Evolutionary conservation across 257 asterid genomes (phyloP).

Genomic region (Nicotiana attenuata): DNA sequence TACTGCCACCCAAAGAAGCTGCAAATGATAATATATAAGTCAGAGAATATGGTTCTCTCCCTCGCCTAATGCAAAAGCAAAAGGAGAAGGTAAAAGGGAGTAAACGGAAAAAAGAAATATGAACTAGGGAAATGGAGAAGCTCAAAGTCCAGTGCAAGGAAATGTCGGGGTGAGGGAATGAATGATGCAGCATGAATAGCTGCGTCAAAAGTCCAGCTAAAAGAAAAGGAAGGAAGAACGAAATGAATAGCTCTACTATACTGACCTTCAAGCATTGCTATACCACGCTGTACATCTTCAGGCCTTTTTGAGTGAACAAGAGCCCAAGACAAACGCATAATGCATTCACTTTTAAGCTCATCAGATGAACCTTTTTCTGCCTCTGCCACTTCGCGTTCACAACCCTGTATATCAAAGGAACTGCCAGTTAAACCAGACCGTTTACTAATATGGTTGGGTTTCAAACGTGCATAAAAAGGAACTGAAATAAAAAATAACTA

Average conservation of each 20-base stretch:
- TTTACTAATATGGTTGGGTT: not conserved
- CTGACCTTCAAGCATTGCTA: conserved; percentile 95
- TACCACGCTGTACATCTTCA: conserved; percentile 85
- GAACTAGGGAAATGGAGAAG: not conserved
- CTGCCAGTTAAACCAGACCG: not conserved
- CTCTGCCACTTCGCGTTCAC: conserved; percentile 88
- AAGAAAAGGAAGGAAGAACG: not conserved
- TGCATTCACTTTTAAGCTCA: conserved; percentile 64
- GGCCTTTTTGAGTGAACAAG: conserved; percentile 87
- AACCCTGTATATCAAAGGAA: conserved; percentile 47
- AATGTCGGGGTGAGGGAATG: not conserved
- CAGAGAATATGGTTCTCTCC: not conserved
- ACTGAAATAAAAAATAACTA: not conserved
- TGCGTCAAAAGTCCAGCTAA: not conserved
- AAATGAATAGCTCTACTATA: not conserved
- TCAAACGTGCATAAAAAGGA: not conserved
- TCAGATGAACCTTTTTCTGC: conserved; percentile 77
- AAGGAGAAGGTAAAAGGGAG: not conserved
- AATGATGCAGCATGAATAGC: not conserved
- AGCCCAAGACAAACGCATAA: conserved; percentile 96
- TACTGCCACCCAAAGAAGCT: conserved; percentile 59
- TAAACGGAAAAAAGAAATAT: no score
- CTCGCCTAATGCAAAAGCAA: not conserved
- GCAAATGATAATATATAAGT: conserved; percentile 26
- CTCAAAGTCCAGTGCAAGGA: not conserved